A percentile compares a stretch with the other conserved stretches of the same genome.
phyloP scores from a whole-genome alignment of 2,329 filamentous ascomycete species.

The Epichloe coenophiala region DNA sequence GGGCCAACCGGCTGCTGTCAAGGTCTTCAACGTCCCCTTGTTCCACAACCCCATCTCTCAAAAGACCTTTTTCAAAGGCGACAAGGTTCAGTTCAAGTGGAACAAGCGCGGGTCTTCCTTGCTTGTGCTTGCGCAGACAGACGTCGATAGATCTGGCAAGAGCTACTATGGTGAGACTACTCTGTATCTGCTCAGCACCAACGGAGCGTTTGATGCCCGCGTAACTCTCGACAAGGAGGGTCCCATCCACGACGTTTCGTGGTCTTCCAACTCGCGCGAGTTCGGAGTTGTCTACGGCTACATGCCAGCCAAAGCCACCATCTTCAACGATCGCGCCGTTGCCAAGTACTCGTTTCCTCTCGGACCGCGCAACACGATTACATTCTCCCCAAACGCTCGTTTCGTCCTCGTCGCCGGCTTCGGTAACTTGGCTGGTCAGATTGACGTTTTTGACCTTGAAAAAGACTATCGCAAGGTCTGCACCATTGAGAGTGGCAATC shows the following conservation, averaged over 20 bases:
- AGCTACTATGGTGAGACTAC: slow-evolving; percentile 99
- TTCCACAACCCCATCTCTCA: slow-evolving; percentile 77
- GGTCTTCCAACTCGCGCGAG: slow-evolving; percentile 95
- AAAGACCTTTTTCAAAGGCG: slow-evolving; percentile 98
- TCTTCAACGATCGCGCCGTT: slow-evolving; percentile 84
- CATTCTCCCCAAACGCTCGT: slow-evolving; percentile 84
- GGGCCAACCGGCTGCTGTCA: slow-evolving; percentile 88
- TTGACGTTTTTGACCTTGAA: slow-evolving; percentile 92
- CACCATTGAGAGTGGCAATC: slow-evolving; percentile 90
- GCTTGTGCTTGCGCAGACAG: slow-evolving; percentile 91
- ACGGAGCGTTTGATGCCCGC: slow-evolving; percentile 82
- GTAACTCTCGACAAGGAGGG: slow-evolving; percentile 92
- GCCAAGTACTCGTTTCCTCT: slow-evolving; percentile 76
- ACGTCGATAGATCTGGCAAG: slow-evolving; percentile 96
- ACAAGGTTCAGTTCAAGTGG: slow-evolving; percentile 98
- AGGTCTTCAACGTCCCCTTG: slow-evolving; percentile 85
- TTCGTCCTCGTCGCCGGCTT: slow-evolving; percentile 93
- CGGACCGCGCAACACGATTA: slow-evolving; percentile 82
- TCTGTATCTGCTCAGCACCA: slow-evolving; percentile 85
- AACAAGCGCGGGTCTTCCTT: slow-evolving; percentile 82
- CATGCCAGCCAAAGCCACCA: slow-evolving; percentile 98
- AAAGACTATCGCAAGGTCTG: slow-evolving; percentile 87
- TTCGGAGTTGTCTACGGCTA: slow-evolving; percentile 97
- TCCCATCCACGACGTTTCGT: slow-evolving; percentile 94
- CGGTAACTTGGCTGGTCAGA: slow-evolving; percentile 92